These are phyloP conservation scores for Elsinoe perseae DNA, from an alignment of 2,329 filamentous ascomycete genomes.

Conservation along the genomic window DNA sequence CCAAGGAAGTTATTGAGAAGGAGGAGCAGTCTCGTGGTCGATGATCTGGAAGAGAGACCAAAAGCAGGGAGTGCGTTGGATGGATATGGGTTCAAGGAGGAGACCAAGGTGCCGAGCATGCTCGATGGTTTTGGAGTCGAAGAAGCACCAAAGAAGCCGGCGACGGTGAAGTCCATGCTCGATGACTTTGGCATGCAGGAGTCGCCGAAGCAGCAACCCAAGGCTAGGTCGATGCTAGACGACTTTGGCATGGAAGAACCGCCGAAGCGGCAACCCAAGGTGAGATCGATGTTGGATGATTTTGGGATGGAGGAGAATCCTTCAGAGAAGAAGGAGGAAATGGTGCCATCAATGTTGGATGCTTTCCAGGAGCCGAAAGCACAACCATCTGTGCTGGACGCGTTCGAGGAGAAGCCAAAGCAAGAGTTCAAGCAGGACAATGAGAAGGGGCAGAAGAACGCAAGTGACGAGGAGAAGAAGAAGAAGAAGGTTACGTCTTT, in stretches of 20 bases:
- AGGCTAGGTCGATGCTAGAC: slow-evolving; percentile 22
- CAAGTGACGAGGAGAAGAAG: slow-evolving; percentile 21
- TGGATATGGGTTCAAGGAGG: slow-evolving; percentile 17
- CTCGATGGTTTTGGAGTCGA: slow-evolving; percentile 19
- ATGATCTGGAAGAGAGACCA: slow-evolving; percentile 52
- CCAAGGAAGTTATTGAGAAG: slow-evolving; percentile 61
- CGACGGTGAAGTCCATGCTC: slow-evolving; percentile 19
- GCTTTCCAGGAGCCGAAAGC: not conserved
- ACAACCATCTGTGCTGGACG: slow-evolving; percentile 15
- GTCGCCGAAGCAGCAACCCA: slow-evolving; percentile 5
- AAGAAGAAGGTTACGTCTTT: slow-evolving; percentile 65
- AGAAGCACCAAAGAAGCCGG: not conserved
- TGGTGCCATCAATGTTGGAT: slow-evolving; percentile 12
- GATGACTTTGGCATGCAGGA: slow-evolving; percentile 22
- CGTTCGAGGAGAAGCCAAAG: slow-evolving; percentile 26
- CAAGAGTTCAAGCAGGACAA: slow-evolving; percentile 27
- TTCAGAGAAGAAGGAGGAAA: not conserved
- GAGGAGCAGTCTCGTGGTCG: slow-evolving; percentile 70
- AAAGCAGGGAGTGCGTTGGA: slow-evolving; percentile 30
- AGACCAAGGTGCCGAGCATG: slow-evolving; percentile 19
- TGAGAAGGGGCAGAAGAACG: slow-evolving; percentile 30
- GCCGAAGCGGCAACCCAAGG: slow-evolving; percentile 34
- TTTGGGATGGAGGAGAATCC: slow-evolving; percentile 17
- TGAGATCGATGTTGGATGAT: slow-evolving; percentile 13
- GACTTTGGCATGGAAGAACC: slow-evolving; percentile 19